phyloP scores from a whole-genome alignment of 140 eudicot genomes.

The Flaveria floridana region DNA sequence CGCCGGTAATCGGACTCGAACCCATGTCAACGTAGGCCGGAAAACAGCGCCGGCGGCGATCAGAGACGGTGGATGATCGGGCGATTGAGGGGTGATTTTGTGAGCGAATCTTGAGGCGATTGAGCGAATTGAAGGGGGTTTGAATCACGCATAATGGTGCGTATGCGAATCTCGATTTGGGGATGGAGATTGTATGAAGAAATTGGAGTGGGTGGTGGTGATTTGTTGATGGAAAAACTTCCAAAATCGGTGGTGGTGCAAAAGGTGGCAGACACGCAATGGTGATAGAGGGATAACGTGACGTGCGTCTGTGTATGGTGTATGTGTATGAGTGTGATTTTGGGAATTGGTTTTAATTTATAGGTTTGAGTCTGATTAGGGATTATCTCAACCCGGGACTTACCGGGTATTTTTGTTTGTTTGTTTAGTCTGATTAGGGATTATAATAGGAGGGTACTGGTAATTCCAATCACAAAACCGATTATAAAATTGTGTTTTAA shows the following conservation, averaged over 20 bases:
- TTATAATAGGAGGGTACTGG: no score
- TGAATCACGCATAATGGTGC: slow-evolving; percentile 1
- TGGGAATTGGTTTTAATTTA: slow-evolving; percentile 10
- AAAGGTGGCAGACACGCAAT: slow-evolving; percentile 42
- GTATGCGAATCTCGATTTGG: slow-evolving; percentile 9
- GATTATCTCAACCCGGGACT: no score
- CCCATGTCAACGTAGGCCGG: slow-evolving; percentile 27
- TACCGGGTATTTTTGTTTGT: no score
- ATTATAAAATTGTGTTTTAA: no score
- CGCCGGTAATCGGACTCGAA: slow-evolving; percentile 34
- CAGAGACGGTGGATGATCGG: not conserved
- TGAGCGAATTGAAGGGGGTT: not conserved
- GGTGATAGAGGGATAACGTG: slow-evolving; percentile 35
- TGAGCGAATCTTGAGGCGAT: not conserved
- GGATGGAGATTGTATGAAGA: not conserved
- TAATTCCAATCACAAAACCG: no score
- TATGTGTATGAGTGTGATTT: not conserved
- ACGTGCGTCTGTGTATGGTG: slow-evolving; percentile 25
- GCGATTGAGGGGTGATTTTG: not conserved
- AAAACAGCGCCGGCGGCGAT: not conserved
- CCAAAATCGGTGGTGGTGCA: slow-evolving; percentile 28
- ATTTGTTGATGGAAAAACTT: slow-evolving; percentile 7
- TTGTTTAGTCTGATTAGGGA: no score
- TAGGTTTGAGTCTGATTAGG: not conserved
- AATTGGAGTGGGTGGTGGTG: slow-evolving; percentile 32